Evolutionary conservation across 2,329 filamentous ascomycete genomes (phyloP), one percentile per base, ranked within the genome.

Genomic region (Emmonsiellopsis sp.): DNA sequence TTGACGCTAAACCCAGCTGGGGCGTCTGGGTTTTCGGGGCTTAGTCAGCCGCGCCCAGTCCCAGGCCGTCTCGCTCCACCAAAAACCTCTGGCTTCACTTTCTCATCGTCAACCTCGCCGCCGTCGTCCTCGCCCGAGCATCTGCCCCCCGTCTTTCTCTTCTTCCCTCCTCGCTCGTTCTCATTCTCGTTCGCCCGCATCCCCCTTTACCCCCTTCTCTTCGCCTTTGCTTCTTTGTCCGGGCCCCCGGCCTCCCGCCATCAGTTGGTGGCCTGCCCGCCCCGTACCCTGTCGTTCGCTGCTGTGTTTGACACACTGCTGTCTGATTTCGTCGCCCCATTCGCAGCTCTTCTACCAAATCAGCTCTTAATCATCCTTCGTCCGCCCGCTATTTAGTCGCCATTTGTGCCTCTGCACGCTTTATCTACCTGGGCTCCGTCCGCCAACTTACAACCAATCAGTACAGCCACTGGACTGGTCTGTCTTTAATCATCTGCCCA

Each of bases 391-490:
- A 48, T 14, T 55, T 61, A 57, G 55, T 55, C 57, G 56, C 54
- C 44, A 42, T 53, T 52, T 49, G 37, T 49, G 48, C 52, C 55
- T 49, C 27, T 56, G 21, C 33, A 56, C 53, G 54, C 57, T 49
- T 51, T 56, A 53, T 49, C 54, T 53, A 52, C 54, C 49, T 55
- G 53, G 52, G 55, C 57, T 56, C 59, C 53, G 42, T 56, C 42
- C 8, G 42, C 46, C 52, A 53, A 49, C 48, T 52, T 56, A 55
- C 58, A 60, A 62, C 60, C 46, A 62, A 62, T 61, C 63, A 63
- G 66, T 71, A 67, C 70, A 70, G 70, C 69, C 70, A 71, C 70
- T 73, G 70, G 70, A 65, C 69, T 73, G 70, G 70, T 65, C 67
- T 71, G 68, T 71, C 69, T 59, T 67, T 61, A 59, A 61, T 65